Evolutionary conservation across 352 stramenopile species (phyloP).

Genomic region (Pythium myriotylum): DNA sequence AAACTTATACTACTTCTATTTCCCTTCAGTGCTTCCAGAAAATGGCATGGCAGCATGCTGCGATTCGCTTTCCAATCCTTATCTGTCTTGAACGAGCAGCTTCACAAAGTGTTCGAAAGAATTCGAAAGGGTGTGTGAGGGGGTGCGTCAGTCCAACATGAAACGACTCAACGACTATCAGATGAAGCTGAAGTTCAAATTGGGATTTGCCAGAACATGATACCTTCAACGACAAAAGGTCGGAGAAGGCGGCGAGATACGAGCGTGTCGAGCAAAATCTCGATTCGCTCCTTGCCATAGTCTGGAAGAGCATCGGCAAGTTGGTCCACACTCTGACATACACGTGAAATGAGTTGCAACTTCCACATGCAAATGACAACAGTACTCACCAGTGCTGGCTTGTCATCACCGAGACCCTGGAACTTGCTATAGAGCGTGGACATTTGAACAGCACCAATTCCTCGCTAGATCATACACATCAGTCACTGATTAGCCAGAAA

Average conservation of each 20-base stretch:
- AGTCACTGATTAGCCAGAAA: background rate
- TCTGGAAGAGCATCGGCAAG: constrained; percentile 68
- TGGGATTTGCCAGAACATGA: constrained; percentile 83
- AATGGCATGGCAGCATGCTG: no score
- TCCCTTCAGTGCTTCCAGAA: no score
- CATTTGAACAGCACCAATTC: constrained; percentile 78
- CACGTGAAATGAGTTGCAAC: background rate
- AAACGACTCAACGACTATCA: background rate
- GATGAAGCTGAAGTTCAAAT: constrained; percentile 26
- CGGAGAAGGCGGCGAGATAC: constrained; percentile 75
- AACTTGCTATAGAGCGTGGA: constrained; percentile 88
- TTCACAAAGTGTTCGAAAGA: no score
- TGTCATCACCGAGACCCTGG: constrained; percentile 47
- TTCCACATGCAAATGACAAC: constrained; percentile 7
- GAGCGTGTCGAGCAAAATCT: constrained; percentile 77
- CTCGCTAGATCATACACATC: constrained; percentile 40
- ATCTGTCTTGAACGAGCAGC: no score
- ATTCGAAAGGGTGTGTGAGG: no score
- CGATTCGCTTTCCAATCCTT: no score
- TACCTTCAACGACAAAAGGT: constrained; percentile 83
- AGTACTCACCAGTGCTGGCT: constrained; percentile 65
- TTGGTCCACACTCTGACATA: constrained; percentile 64
- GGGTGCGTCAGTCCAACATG: background rate
- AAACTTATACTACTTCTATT: background rate
- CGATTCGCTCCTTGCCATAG: constrained; percentile 71